Evolutionary conservation across 2,329 filamentous ascomycete species (phyloP).

Genomic region (Calonectria leucothoes): DNA sequence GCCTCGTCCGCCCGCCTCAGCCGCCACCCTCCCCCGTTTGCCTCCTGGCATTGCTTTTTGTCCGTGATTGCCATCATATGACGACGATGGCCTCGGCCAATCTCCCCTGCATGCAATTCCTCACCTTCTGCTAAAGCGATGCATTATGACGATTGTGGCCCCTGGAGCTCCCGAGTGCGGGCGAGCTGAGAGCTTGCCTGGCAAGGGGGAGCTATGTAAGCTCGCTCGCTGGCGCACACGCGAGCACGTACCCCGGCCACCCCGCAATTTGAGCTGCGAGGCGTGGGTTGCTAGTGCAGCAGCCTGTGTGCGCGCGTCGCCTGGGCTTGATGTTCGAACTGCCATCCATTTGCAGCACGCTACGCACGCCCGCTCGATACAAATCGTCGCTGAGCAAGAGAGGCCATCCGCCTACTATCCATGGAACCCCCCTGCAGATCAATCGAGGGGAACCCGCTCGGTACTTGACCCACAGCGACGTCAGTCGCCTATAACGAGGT

Average conservation of each 20-base stretch:
- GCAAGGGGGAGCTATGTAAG: background rate
- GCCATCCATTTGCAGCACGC: background rate
- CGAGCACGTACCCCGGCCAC: conserved; percentile 4
- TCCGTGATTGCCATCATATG: background rate
- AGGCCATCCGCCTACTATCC: no score
- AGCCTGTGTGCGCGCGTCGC: background rate
- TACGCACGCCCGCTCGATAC: background rate
- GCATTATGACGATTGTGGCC: background rate
- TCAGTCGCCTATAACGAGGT: conserved; percentile 8
- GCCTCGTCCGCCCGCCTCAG: background rate
- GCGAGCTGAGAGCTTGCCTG: background rate
- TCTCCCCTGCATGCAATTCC: background rate
- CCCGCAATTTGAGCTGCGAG: background rate
- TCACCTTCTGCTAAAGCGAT: background rate
- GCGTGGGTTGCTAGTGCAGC: background rate
- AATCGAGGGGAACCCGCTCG: background rate
- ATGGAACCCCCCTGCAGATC: background rate
- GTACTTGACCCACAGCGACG: conserved; percentile 11
- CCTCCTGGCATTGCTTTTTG: background rate
- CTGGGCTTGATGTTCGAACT: background rate
- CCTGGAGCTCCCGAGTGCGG: background rate
- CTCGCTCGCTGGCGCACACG: background rate
- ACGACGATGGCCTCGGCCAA: background rate
- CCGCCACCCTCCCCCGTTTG: background rate
- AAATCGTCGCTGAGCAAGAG: background rate